These are phyloP conservation scores for Saturnispora quitensis DNA, from an alignment of 805 yeast genomes.

Conservation along the genomic window DNA sequence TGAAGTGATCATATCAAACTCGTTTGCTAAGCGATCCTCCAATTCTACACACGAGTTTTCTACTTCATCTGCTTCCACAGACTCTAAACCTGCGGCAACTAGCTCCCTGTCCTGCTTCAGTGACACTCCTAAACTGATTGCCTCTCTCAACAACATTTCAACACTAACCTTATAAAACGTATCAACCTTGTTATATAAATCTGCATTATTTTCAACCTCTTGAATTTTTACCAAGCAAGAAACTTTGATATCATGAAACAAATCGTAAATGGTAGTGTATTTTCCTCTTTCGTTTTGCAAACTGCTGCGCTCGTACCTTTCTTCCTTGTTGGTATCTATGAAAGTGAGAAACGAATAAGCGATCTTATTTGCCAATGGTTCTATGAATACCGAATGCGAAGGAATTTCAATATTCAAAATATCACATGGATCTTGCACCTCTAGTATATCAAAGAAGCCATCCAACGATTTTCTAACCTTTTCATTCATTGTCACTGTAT, in stretches of 20 bases:
- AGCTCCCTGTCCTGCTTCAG: slow-evolving; percentile 14
- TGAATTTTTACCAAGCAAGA: slow-evolving; percentile 42
- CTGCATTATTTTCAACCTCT: slow-evolving; percentile 39
- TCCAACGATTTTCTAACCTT: slow-evolving; percentile 2
- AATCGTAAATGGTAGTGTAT: slow-evolving; percentile 42
- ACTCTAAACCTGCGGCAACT: slow-evolving; percentile 15
- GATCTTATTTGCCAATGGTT: slow-evolving; percentile 23
- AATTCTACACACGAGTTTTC: slow-evolving; percentile 17
- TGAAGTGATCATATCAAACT: slow-evolving; percentile 51
- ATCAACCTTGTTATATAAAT: slow-evolving; percentile 46
- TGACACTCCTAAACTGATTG: slow-evolving; percentile 34
- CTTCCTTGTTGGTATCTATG: slow-evolving; percentile 21
- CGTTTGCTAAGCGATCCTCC: slow-evolving; percentile 40
- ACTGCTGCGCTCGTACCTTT: slow-evolving; percentile 24
- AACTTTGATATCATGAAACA: slow-evolving; percentile 61
- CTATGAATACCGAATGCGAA: slow-evolving; percentile 5
- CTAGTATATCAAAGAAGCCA: neutral
- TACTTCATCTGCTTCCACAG: slow-evolving; percentile 24
- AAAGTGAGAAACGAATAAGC: slow-evolving; percentile 33
- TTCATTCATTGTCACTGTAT: neutral
- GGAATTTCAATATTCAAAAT: slow-evolving; percentile 4
- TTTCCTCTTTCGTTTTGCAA: slow-evolving; percentile 29
- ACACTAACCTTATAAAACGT: slow-evolving; percentile 52
- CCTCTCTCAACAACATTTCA: slow-evolving; percentile 57
- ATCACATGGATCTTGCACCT: neutral